phyloP scores from a whole-genome alignment of 2,329 filamentous ascomycete species.

The Colletotrichum liriopes region DNA sequence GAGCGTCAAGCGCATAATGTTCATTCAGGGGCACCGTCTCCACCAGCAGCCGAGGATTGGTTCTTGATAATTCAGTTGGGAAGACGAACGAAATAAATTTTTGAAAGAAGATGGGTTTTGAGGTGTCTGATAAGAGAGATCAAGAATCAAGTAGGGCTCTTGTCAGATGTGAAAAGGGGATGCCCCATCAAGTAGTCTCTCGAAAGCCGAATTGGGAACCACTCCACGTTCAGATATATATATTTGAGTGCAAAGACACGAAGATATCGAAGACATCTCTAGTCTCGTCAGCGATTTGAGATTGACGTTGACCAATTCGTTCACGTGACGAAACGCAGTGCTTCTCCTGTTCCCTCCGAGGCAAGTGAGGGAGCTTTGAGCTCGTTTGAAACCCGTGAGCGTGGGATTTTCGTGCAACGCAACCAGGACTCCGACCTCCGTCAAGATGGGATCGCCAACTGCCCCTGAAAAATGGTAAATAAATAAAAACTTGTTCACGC shows the following conservation, averaged over 20 bases:
- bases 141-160: background rate
- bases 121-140: background rate
- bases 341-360: no score
- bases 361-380: background rate
- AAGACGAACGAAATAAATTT: background rate
- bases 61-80: background rate
- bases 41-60: background rate
- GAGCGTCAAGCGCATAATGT: slow-evolving; percentile 28
- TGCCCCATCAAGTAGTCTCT: background rate
- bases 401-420: background rate
- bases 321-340: background rate
- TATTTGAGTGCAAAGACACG: background rate
- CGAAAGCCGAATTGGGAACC: background rate
- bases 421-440: background rate
- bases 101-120: background rate
- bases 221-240: background rate
- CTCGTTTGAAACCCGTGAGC: background rate
- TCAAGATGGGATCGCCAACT: slow-evolving; percentile 1
- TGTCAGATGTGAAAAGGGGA: background rate
- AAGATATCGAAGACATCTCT: background rate
- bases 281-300: background rate
- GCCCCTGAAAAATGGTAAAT: slow-evolving; percentile 2
- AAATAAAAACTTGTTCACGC: background rate
- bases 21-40: slow-evolving; percentile 2
- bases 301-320: background rate